phyloP scores from a whole-genome alignment of 2,329 filamentous ascomycete species.

The Rhynchosporium graminicola region DNA sequence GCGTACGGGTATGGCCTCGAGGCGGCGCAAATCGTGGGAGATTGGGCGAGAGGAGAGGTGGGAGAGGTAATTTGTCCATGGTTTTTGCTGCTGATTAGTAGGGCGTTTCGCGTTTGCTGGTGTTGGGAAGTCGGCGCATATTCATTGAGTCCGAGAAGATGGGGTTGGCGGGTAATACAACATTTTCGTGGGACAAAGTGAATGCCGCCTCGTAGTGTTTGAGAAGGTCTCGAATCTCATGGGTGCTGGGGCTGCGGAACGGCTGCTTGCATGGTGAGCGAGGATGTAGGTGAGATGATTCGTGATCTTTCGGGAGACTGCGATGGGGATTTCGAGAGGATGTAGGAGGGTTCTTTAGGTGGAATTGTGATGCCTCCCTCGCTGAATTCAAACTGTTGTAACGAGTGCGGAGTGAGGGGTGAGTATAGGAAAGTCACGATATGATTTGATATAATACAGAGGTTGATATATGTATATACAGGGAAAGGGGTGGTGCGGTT shows the following conservation, averaged over 20 bases:
- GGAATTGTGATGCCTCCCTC: slow-evolving; percentile 3
- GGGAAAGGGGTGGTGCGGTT: background rate
- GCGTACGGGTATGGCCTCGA: slow-evolving; percentile 26
- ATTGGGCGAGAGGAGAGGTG: slow-evolving; percentile 26
- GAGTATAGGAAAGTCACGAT: background rate
- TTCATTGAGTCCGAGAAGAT: slow-evolving; percentile 21
- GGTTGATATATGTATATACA: background rate
- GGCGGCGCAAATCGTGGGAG: slow-evolving; percentile 31
- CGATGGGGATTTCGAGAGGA: slow-evolving; percentile 56
- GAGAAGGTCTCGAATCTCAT: slow-evolving; percentile 20
- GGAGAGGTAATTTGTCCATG: slow-evolving; percentile 27
- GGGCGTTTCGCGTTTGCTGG: slow-evolving; percentile 1
- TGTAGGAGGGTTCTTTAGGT: slow-evolving; percentile 34
- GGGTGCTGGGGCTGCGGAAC: background rate
- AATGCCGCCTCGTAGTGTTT: slow-evolving; percentile 20
- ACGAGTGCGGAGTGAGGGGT: slow-evolving; percentile 9
- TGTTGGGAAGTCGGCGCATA: slow-evolving; percentile 25
- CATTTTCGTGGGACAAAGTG: slow-evolving; percentile 28
- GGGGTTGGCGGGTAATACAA: slow-evolving; percentile 16
- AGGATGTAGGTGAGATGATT: background rate
- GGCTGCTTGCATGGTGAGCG: background rate
- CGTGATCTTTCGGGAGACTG: slow-evolving; percentile 61
- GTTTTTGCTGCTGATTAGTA: slow-evolving; percentile 30
- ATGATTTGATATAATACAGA: slow-evolving; percentile 1
- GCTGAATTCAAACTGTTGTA: background rate